Evolutionary conservation across 208 protist species (phyloP), one percentile per base, ranked within the genome.

Genomic region (Zelonia costaricensis): DNA sequence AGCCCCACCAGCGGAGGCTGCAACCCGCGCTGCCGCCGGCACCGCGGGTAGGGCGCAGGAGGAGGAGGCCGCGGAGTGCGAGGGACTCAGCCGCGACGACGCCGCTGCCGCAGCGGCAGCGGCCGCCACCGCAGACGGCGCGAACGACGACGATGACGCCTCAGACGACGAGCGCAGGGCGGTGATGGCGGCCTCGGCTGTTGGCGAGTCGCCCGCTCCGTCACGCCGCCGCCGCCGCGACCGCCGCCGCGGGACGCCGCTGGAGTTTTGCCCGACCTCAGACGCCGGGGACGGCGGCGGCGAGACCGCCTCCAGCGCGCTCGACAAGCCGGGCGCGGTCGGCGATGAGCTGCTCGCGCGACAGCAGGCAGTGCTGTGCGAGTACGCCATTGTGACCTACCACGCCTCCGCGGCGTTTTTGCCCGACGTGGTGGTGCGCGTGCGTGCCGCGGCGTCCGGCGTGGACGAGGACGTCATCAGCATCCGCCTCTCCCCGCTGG

Each of bases 391-490:
- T 54, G 46, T 8, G 18, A 16, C 36, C 13, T 45, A 49, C 6
- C 36, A 16, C 13, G 63, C 47, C 1, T 0, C 38, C 6, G 16
- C 63, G 0, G 1, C 18, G 16, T 25, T 62, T 42, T 36, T 69
- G 46, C 55, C 63, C 3, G 13, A n/a, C 18, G 63, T 69, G 6
- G 54, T 69, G 13, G 63, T 69, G 23, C 62, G 53, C 13, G 10
- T 27, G 3, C 18, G 44, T 27, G 8, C 20, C 23, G 28, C 8
- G 12, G 44, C 7, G 13, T 10, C 18, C 22, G 44, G 18, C 23
- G 44, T 22, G 20, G 18, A n/a, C 13, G 22, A 13, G 18, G 44
- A n/a, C n/a, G n/a, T n/a, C n/a, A n/a, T 25, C 44, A 40, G 13
- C 20, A 53, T 57, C 22, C 48, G 64, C 39, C 64, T 63, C 28